Evolutionary conservation across 352 stramenopile species (phyloP).

Genomic region (Phytophthora citricola): DNA sequence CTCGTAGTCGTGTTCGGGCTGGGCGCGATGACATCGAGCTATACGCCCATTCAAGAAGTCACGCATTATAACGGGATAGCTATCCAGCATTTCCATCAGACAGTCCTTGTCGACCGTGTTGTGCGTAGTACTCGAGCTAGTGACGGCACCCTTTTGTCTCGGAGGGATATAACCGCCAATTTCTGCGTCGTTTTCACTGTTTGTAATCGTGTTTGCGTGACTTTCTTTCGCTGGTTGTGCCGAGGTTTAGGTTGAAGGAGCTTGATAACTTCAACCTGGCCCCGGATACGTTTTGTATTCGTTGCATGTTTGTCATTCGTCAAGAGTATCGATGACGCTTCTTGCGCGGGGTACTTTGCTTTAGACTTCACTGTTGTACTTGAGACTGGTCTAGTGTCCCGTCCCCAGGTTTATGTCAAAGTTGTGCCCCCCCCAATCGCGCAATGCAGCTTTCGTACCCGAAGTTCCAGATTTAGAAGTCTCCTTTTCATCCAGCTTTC

Average conservation of each 20-base stretch:
- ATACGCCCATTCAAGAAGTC: slow-evolving; percentile 6
- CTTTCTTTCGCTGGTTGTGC: not conserved
- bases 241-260: not conserved
- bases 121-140: not conserved
- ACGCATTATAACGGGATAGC: slow-evolving; percentile 9
- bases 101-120: not conserved
- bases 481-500: too few relatives aligned
- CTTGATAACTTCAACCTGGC: not conserved
- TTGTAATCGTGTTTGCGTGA: not conserved
- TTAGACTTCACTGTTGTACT: not conserved
- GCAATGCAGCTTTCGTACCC: too few relatives aligned
- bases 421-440: not conserved
- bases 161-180: not conserved
- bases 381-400: not conserved
- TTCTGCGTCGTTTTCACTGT: not conserved
- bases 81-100: not conserved
- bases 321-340: too few relatives aligned
- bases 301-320: not conserved
- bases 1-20: not conserved
- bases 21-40: not conserved
- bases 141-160: too few relatives aligned
- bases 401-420: not conserved
- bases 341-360: not conserved
- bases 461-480: too few relatives aligned
- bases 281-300: not conserved